Conservation (phyloP, 73 alveolate species). For the Tetrahymena thermophila region DNA sequence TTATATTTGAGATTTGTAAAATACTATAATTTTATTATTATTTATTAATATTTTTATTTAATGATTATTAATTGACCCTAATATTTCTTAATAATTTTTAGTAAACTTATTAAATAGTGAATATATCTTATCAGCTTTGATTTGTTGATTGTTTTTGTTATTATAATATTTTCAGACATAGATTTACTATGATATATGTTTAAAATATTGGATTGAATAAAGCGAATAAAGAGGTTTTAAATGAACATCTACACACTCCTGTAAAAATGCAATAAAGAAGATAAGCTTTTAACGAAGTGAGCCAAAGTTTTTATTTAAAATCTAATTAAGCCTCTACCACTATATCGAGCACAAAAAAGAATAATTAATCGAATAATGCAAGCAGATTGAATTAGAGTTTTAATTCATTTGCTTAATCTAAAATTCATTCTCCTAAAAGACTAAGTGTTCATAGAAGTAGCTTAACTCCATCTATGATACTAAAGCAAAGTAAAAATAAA, state of each 20-base stretch:
- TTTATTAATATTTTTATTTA: too few relatives aligned
- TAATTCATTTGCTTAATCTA: neutral
- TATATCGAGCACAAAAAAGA: neutral
- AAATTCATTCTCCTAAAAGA: neutral
- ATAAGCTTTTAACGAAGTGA: neutral
- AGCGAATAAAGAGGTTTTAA: neutral
- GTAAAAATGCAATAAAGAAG: neutral
- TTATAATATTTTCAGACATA: neutral
- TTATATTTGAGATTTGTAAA: neutral
- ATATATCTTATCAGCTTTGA: neutral
- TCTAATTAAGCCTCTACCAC: neutral
- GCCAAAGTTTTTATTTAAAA: neutral
- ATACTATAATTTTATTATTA: too few relatives aligned
- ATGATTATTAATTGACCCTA: neutral
- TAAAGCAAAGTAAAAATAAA: neutral
- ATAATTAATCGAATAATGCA: neutral
- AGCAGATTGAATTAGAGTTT: neutral
- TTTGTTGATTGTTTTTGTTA: neutral
- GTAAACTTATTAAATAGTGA: neutral
- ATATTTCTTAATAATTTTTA: neutral
- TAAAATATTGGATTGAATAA: neutral
- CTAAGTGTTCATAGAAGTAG: neutral
- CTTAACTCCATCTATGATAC: neutral
- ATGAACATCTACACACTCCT: neutral
- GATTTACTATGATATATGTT: neutral